A percentile compares a stretch with the other conserved stretches of the same genome.
Evolutionary conservation across 257 asterid genomes (phyloP).

Genomic region (Parsonsia alboflavescens): DNA sequence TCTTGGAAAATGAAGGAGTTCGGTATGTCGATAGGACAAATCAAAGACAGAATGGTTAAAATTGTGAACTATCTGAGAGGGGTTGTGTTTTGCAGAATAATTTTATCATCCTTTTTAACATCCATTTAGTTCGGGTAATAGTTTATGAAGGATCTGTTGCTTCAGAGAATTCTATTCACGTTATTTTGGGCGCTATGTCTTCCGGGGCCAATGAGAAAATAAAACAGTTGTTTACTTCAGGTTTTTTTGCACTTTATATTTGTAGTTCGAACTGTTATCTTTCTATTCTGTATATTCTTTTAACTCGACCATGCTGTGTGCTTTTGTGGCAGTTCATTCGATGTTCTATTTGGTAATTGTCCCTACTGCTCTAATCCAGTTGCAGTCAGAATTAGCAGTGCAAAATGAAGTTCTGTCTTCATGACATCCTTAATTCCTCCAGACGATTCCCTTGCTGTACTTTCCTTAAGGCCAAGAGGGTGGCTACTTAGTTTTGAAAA

Average conservation of each 20-base stretch:
- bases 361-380: conserved; percentile 27
- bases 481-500: background rate
- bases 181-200: background rate
- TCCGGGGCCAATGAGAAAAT: background rate
- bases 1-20: background rate
- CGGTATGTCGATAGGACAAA: background rate
- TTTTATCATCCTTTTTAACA: background rate
- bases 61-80: background rate
- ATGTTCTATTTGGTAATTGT: conserved; percentile 24
- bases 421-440: background rate
- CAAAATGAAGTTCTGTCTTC: conserved; percentile 7
- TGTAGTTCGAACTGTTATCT: background rate
- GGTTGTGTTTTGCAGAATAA: background rate
- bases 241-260: background rate
- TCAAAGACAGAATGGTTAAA: background rate
- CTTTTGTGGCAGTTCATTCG: conserved; percentile 24
- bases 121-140: background rate
- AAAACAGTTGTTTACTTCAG: too few relatives aligned
- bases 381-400: conserved; percentile 13
- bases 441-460: background rate
- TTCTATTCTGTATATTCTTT: background rate
- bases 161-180: background rate
- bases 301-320: background rate
- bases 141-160: background rate
- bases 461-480: background rate